phyloP scores from a whole-genome alignment of 2,329 filamentous ascomycete genomes.

The Fusarium udum region DNA sequence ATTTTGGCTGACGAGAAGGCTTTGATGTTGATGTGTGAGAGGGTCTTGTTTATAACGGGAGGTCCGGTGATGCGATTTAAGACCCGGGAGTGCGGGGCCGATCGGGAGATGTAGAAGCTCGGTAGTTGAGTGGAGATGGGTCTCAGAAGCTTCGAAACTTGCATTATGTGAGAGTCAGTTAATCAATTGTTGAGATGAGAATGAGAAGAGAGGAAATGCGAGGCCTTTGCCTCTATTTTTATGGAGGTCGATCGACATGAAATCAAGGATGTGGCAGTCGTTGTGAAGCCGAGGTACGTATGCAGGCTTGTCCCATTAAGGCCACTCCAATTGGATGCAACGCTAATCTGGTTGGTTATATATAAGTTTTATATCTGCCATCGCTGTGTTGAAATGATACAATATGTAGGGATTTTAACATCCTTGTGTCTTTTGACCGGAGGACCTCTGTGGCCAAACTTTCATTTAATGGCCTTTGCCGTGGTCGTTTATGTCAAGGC shows the following conservation, averaged over 20 bases:
- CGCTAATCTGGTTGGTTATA: background rate
- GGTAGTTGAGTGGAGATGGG: constrained; percentile 15
- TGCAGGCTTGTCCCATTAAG: constrained; percentile 7
- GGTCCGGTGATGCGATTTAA: constrained; percentile 5
- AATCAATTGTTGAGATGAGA: background rate
- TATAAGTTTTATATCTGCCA: background rate
- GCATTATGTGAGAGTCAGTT: constrained; percentile 14
- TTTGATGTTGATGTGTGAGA: constrained; percentile 13
- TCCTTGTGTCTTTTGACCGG: background rate
- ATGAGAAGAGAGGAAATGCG: background rate
- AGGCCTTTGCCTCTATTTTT: background rate
- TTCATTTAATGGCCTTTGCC: background rate
- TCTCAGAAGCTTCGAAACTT: constrained; percentile 12
- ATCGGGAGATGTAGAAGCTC: constrained; percentile 15
- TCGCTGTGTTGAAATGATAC: background rate
- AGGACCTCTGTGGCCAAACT: background rate
- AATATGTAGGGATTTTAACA: background rate
- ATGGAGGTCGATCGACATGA: constrained; percentile 2
- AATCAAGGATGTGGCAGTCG: constrained; percentile 8
- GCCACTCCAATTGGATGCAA: constrained; percentile 5
- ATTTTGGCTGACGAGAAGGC: constrained; percentile 30
- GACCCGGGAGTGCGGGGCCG: constrained; percentile 17
- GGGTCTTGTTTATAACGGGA: constrained; percentile 1
- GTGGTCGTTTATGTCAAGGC: background rate
- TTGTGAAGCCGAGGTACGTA: constrained; percentile 29